These are phyloP conservation scores for Scytalidium lignicola DNA, from an alignment of 2,329 filamentous ascomycete genomes.

Conservation along the genomic window DNA sequence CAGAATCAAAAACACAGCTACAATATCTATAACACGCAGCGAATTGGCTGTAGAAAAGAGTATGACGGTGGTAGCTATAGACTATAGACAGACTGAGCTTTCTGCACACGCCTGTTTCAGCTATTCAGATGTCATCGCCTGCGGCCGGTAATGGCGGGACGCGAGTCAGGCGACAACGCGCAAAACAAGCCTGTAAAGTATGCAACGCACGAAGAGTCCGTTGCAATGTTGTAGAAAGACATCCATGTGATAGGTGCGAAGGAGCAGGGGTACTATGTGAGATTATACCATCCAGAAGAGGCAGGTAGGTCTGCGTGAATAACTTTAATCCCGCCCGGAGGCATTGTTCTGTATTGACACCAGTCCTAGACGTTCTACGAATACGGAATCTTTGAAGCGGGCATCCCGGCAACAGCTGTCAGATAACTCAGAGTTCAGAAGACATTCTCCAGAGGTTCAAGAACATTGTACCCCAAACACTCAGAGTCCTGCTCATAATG, in stretches of 20 bases:
- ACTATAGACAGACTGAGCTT: too few species aligned
- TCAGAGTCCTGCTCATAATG: neutral
- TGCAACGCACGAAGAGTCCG: conserved; percentile 40
- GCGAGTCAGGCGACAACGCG: conserved; percentile 19
- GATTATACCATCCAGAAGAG: conserved; percentile 35
- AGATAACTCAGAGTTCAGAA: neutral
- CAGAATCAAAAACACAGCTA: too few species aligned
- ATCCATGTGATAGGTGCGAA: conserved; percentile 38
- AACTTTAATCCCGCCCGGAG: neutral
- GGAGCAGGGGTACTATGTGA: conserved; percentile 33
- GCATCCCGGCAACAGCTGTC: neutral
- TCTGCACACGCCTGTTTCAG: too few species aligned
- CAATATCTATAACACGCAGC: too few species aligned
- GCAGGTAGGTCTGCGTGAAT: conserved; percentile 29
- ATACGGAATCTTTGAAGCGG: neutral
- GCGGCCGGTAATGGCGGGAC: neutral
- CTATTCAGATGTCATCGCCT: too few species aligned
- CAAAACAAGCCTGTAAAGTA: conserved; percentile 37
- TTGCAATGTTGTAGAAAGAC: conserved; percentile 39
- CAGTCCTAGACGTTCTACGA: neutral
- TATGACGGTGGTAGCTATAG: too few species aligned
- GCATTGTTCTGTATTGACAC: neutral
- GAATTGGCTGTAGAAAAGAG: too few species aligned
- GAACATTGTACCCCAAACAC: neutral
- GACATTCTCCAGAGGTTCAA: neutral